A percentile compares a stretch with the other conserved stretches of the same genome.
These are phyloP conservation scores for Citrus sp. DNA, from an alignment of 345 rosid genomes.

Conservation along the genomic window DNA sequence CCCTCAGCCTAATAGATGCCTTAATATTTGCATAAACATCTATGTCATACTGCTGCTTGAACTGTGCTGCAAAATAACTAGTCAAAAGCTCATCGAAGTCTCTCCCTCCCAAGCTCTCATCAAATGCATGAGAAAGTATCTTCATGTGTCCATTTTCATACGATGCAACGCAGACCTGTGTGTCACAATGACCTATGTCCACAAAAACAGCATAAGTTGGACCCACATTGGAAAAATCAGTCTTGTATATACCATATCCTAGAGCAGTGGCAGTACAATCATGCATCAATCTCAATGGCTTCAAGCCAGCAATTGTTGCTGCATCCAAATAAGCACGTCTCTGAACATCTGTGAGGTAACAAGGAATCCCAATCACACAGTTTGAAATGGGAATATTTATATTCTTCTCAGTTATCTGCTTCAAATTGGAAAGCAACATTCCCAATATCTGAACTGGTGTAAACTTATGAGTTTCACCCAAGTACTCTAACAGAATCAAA, in stretches of 20 bases:
- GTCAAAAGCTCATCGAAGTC: slow-evolving; percentile 62
- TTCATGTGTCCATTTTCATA: slow-evolving; percentile 53
- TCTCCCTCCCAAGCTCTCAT: slow-evolving; percentile 53
- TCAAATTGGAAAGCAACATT: slow-evolving; percentile 68
- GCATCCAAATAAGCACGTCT: slow-evolving; percentile 64
- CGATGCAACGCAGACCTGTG: slow-evolving; percentile 51
- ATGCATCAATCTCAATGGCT: slow-evolving; percentile 59
- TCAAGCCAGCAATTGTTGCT: slow-evolving; percentile 58
- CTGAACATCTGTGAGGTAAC: slow-evolving; percentile 55
- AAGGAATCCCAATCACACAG: slow-evolving; percentile 66
- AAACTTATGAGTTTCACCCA: slow-evolving; percentile 51
- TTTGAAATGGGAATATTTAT: slow-evolving; percentile 40
- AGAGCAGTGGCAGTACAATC: slow-evolving; percentile 69
- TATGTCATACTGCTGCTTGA: slow-evolving; percentile 53
- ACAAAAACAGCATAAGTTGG: slow-evolving; percentile 48
- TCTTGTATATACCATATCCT: slow-evolving; percentile 67
- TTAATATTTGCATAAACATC: slow-evolving; percentile 55
- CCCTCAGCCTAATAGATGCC: slow-evolving; percentile 55
- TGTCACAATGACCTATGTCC: slow-evolving; percentile 64
- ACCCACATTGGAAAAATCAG: slow-evolving; percentile 39
- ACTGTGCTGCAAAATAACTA: slow-evolving; percentile 44
- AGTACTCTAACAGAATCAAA: slow-evolving; percentile 39
- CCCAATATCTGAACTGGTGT: slow-evolving; percentile 55
- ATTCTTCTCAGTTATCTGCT: slow-evolving; percentile 51
- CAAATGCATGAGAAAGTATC: slow-evolving; percentile 55